Conservation (phyloP, 108 stramenopile genomes). For the Fragilaria crotonensis region DNA sequence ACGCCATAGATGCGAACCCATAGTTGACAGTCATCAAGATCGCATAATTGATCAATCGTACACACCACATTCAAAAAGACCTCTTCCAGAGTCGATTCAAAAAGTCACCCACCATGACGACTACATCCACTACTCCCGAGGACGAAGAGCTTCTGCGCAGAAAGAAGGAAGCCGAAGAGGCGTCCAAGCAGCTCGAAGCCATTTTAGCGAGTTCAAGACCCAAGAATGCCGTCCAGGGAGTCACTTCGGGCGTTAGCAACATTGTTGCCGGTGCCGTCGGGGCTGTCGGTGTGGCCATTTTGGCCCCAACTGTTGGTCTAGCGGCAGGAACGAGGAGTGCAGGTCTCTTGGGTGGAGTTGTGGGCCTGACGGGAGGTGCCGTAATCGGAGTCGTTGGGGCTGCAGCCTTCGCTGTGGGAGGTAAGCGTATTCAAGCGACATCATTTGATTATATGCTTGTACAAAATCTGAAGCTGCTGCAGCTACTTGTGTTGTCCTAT, state of each 20-base stretch:
- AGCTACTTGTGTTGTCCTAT: too few relatives aligned
- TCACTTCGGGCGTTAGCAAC: conserved; percentile 42
- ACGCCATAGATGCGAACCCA: too few relatives aligned
- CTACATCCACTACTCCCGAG: too few relatives aligned
- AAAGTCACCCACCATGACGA: too few relatives aligned
- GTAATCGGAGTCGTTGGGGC: conserved; percentile 46
- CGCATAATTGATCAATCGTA: too few relatives aligned
- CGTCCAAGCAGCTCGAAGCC: conserved; percentile 20
- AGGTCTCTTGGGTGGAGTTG: conserved; percentile 27
- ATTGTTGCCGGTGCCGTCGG: conserved; percentile 63
- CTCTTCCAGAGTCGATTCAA: too few relatives aligned
- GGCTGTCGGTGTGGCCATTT: conserved; percentile 54
- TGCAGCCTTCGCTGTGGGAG: conserved; percentile 34
- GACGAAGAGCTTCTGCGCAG: too few relatives aligned
- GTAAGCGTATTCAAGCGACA: conserved; percentile 4
- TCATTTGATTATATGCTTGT: not conserved
- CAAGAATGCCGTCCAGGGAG: conserved; percentile 37
- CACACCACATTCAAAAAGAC: too few relatives aligned
- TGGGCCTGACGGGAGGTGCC: conserved; percentile 36
- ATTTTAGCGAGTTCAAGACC: conserved; percentile 23
- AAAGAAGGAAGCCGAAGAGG: conserved; percentile 33
- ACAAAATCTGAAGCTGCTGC: too few relatives aligned
- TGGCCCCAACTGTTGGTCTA: conserved; percentile 43
- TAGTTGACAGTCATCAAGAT: too few relatives aligned
- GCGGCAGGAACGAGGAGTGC: conserved; percentile 16